These are phyloP conservation scores for Cicer pinnatifidum DNA, from an alignment of 306 rosid genomes.

Conservation along the genomic window DNA sequence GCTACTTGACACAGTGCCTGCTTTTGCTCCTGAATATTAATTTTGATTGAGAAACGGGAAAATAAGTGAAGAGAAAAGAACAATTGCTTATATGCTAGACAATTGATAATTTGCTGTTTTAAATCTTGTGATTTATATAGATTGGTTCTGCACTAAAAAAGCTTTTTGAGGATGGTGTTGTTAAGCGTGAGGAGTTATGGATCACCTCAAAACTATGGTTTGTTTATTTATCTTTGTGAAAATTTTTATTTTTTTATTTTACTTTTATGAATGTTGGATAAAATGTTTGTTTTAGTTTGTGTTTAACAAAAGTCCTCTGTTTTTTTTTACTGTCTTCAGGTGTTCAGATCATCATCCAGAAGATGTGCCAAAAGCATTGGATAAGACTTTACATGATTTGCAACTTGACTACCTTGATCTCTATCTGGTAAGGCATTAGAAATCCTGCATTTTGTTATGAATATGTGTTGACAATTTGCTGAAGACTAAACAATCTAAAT, in stretches of 20 bases:
- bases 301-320: conserved; percentile 23
- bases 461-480: neutral
- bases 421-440: conserved; percentile 55
- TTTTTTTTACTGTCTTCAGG: conserved; percentile 52
- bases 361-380: conserved; percentile 70
- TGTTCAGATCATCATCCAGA: conserved; percentile 71
- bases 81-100: neutral
- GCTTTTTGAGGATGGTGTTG: conserved; percentile 63
- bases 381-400: conserved; percentile 62
- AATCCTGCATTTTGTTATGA: neutral
- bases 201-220: conserved; percentile 88
- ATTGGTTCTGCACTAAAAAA: conserved; percentile 69
- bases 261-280: neutral
- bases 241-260: neutral
- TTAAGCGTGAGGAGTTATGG: conserved; percentile 74
- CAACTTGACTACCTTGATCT: conserved; percentile 81
- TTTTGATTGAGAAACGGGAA: neutral
- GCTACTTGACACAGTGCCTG: neutral
- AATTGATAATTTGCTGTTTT: neutral
- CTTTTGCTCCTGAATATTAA: too few relatives aligned
- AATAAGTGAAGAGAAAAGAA: neutral
- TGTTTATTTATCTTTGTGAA: conserved; percentile 41
- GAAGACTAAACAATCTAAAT: neutral
- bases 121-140: conserved; percentile 40
- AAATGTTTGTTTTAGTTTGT: conserved; percentile 9